Percentiles rank a stretch among this genome's conserved stretches.
Conservation (phyloP, 441 rosid genomes). For the Daphne laureola region DNA sequence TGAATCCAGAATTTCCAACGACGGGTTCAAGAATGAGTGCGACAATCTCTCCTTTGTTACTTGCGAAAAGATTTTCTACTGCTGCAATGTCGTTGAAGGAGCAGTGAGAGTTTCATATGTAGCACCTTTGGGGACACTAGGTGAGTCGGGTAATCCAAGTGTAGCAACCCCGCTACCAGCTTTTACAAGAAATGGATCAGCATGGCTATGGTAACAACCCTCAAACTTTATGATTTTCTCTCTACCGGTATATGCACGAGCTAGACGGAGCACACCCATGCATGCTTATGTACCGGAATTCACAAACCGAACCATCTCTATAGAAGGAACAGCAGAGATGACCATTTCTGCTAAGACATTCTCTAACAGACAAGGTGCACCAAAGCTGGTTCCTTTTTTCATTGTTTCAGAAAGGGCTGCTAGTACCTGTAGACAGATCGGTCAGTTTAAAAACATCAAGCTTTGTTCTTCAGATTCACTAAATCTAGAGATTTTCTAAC, state of each 20-base stretch:
- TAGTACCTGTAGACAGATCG: constrained; percentile 45
- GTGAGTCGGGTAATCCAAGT: constrained; percentile 79
- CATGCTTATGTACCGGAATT: constrained; percentile 96
- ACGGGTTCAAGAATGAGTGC: constrained; percentile 84
- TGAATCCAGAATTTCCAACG: constrained; percentile 85
- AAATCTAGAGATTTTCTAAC: too few relatives aligned
- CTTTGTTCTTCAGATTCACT: too few relatives aligned
- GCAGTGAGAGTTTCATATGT: constrained; percentile 72
- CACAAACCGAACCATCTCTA: constrained; percentile 91
- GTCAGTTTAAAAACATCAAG: neutral
- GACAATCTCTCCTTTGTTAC: constrained; percentile 64
- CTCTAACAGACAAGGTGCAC: constrained; percentile 95
- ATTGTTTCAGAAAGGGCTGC: constrained; percentile 82
- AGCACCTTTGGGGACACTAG: constrained; percentile 82
- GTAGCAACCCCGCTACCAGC: constrained; percentile 98
- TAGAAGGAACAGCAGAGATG: constrained; percentile 79
- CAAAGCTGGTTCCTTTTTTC: constrained; percentile 98
- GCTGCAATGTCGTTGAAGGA: constrained; percentile 62
- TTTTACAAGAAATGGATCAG: constrained; percentile 86
- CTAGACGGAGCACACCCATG: constrained; percentile 90
- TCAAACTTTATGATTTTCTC: constrained; percentile 77
- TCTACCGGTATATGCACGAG: constrained; percentile 69
- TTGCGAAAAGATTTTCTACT: constrained; percentile 46
- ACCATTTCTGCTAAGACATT: constrained; percentile 86
- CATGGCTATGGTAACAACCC: constrained; percentile 96